A percentile compares a stretch with the other conserved stretches of the same genome.
phyloP scores from a whole-genome alignment of 140 eudicot genomes.

The Cichorium intybus region DNA sequence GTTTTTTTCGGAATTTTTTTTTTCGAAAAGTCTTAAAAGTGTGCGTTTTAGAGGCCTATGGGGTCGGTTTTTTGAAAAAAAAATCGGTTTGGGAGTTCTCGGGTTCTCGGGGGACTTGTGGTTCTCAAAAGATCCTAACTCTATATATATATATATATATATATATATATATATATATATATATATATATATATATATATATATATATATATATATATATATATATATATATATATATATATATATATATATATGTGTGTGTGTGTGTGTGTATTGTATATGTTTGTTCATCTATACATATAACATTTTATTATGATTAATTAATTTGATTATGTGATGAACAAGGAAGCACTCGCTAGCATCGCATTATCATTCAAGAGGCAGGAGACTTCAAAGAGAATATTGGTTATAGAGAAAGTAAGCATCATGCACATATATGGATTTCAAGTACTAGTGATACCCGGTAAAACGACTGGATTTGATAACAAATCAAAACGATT shows the following conservation, averaged over 20 bases:
- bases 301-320: background rate
- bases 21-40: too few relatives aligned
- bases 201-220: background rate
- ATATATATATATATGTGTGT: background rate
- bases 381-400: slow-evolving; percentile 35
- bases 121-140: too few relatives aligned
- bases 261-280: background rate
- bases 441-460: background rate
- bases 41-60: too few relatives aligned
- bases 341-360: slow-evolving; percentile 43
- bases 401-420: slow-evolving; percentile 33
- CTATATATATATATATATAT: background rate
- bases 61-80: too few relatives aligned
- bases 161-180: background rate
- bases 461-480: background rate
- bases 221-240: background rate
- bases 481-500: too few relatives aligned
- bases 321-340: slow-evolving; percentile 7
- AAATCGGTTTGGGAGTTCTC: too few relatives aligned
- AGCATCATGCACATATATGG: background rate
- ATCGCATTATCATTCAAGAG: slow-evolving; percentile 42
- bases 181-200: background rate
- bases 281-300: background rate
- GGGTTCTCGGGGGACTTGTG: too few relatives aligned
- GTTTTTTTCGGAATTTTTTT: too few relatives aligned